Percentiles rank a stretch among this genome's conserved stretches.
Evolutionary conservation across 106 monocot genomes (phyloP).

Genomic region (Dactylorhiza incarnata): DNA sequence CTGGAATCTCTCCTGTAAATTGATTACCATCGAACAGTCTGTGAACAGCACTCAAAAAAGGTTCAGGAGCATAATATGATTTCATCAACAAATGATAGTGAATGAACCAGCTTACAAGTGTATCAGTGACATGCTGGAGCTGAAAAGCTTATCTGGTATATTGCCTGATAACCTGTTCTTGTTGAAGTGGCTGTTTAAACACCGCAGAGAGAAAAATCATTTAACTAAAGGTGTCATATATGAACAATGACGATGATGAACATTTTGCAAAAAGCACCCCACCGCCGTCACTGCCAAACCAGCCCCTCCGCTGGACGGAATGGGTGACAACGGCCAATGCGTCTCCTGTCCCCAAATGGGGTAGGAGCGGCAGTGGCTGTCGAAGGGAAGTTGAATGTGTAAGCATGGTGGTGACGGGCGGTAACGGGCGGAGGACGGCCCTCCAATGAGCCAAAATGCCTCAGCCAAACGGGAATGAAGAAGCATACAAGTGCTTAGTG

Average conservation of each 20-base stretch:
- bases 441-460: too few species aligned
- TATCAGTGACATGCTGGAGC: conserved; percentile 55
- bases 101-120: conserved; percentile 58
- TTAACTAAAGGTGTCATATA: not conserved
- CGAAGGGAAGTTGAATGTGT: too few species aligned
- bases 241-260: not conserved
- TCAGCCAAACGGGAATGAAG: too few species aligned
- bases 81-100: not conserved
- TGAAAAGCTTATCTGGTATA: conserved; percentile 62
- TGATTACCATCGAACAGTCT: conserved; percentile 6
- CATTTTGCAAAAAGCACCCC: not conserved
- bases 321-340: too few species aligned
- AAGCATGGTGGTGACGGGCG: too few species aligned
- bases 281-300: too few species aligned
- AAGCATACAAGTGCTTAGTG: conserved; percentile 52
- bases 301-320: too few species aligned
- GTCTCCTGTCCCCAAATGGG: too few species aligned
- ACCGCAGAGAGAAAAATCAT: not conserved
- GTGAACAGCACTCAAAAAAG: not conserved
- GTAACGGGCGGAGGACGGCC: too few species aligned
- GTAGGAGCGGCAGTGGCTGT: too few species aligned
- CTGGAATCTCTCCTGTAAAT: conserved; percentile 9
- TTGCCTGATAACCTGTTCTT: conserved; percentile 64
- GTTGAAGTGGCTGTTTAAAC: conserved; percentile 63
- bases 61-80: not conserved